Percentiles rank a stretch among this genome's conserved stretches.
Evolutionary conservation across 768 basidiomycete genomes (phyloP).

Genomic region (Collybia sordida): DNA sequence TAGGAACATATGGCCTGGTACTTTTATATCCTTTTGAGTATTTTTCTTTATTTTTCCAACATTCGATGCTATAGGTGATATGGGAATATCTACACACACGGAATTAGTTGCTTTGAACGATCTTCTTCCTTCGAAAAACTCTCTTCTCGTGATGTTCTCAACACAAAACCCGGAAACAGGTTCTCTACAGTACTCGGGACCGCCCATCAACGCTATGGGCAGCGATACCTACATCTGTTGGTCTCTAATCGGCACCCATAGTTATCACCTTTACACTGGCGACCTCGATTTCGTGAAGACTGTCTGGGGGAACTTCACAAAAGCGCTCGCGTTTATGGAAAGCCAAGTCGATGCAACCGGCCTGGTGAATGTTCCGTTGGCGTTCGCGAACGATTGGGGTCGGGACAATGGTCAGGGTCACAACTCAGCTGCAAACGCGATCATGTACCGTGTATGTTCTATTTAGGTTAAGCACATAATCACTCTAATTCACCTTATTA

Average conservation of each 20-base stretch:
- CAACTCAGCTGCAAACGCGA: slow-evolving; percentile 47
- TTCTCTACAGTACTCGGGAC: slow-evolving; percentile 44
- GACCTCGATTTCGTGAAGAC: slow-evolving; percentile 40
- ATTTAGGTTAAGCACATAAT: background rate
- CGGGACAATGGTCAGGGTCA: slow-evolving; percentile 43
- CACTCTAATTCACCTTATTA: too few relatives aligned
- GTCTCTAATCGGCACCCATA: slow-evolving; percentile 44
- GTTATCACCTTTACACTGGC: slow-evolving; percentile 47
- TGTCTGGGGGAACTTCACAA: slow-evolving; percentile 46
- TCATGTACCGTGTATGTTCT: slow-evolving; percentile 36
- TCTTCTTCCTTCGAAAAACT: slow-evolving; percentile 40
- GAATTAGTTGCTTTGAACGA: slow-evolving; percentile 33
- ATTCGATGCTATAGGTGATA: slow-evolving; percentile 26
- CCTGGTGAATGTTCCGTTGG: slow-evolving; percentile 35
- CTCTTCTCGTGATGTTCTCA: slow-evolving; percentile 48
- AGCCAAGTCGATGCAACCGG: slow-evolving; percentile 39
- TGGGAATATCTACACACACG: slow-evolving; percentile 41
- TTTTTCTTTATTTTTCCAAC: background rate
- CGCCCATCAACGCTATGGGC: slow-evolving; percentile 31
- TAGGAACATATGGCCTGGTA: slow-evolving; percentile 28
- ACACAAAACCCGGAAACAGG: slow-evolving; percentile 45
- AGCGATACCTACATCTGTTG: slow-evolving; percentile 50
- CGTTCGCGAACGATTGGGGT: slow-evolving; percentile 50
- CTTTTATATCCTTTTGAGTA: background rate
- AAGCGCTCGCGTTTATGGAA: slow-evolving; percentile 36